phyloP scores from a whole-genome alignment of 140 eudicot species.

The Cichorium intybus region DNA sequence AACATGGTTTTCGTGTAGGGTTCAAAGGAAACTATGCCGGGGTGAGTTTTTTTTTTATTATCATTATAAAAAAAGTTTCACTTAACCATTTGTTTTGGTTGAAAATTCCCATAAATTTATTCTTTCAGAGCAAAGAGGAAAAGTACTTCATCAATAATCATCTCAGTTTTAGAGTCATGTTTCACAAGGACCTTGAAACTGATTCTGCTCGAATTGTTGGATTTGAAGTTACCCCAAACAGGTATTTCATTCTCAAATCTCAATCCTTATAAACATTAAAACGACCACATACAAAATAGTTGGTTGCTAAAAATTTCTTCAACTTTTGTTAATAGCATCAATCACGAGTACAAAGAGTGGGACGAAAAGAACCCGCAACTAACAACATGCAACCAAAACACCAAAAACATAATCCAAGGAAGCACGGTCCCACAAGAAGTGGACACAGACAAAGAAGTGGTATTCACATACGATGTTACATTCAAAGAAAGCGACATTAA shows the following conservation, averaged over 20 bases:
- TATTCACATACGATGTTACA: slow-evolving; percentile 78
- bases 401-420: slow-evolving; percentile 71
- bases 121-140: slow-evolving; percentile 72
- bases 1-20: slow-evolving; percentile 93
- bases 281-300: no score
- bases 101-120: neutral
- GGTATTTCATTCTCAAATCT: slow-evolving; percentile 34
- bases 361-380: slow-evolving; percentile 80
- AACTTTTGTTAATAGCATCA: slow-evolving; percentile 48
- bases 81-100: neutral
- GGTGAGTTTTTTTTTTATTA: slow-evolving; percentile 40
- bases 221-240: slow-evolving; percentile 89
- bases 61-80: neutral
- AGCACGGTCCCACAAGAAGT: slow-evolving; percentile 87
- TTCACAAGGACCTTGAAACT: slow-evolving; percentile 78
- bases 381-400: slow-evolving; percentile 74
- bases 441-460: slow-evolving; percentile 58
- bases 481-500: slow-evolving; percentile 82
- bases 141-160: slow-evolving; percentile 83
- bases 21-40: slow-evolving; percentile 92
- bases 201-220: slow-evolving; percentile 91
- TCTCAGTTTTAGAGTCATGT: slow-evolving; percentile 91
- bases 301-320: no score
- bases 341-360: slow-evolving; percentile 92
- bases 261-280: no score